These are phyloP conservation scores for Aethionema arabicum DNA, from an alignment of 345 rosid species.

Conservation along the genomic window DNA sequence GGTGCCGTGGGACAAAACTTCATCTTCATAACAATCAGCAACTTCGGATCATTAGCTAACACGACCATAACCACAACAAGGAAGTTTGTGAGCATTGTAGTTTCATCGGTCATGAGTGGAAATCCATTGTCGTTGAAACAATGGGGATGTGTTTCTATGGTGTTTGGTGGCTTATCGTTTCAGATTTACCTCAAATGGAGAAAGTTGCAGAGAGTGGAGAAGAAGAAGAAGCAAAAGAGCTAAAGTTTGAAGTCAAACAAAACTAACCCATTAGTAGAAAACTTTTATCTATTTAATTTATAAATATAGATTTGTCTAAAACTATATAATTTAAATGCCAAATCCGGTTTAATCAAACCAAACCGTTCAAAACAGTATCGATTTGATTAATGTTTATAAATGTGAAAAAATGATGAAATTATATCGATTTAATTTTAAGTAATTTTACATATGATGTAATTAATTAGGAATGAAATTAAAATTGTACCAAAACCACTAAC, in stretches of 20 bases:
- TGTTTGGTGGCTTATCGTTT: slow-evolving; percentile 90
- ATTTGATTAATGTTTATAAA: too few species aligned
- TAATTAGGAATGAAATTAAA: too few species aligned
- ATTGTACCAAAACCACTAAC: not conserved
- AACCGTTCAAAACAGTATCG: too few species aligned
- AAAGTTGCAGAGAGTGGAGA: slow-evolving; percentile 65
- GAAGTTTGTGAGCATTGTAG: slow-evolving; percentile 88
- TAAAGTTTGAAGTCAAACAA: slow-evolving; percentile 27
- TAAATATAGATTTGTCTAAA: too few species aligned
- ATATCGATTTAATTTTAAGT: too few species aligned
- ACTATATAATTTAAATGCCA: too few species aligned
- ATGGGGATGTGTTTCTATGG: slow-evolving; percentile 92
- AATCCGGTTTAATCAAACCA: too few species aligned
- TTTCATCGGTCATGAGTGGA: slow-evolving; percentile 82
- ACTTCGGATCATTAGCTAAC: slow-evolving; percentile 91
- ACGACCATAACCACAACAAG: slow-evolving; percentile 93
- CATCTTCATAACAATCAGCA: slow-evolving; percentile 89
- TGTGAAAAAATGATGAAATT: too few species aligned
- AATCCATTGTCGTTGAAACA: slow-evolving; percentile 83
- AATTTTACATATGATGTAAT: too few species aligned
- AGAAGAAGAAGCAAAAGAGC: slow-evolving; percentile 69
- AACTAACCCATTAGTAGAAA: too few species aligned
- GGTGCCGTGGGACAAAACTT: slow-evolving; percentile 97
- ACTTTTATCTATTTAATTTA: too few species aligned
- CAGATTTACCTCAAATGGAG: slow-evolving; percentile 93